Evolutionary conservation across 495 filamentous ascomycete genomes (phyloP).

Genomic region (Neurospora intermedia): DNA sequence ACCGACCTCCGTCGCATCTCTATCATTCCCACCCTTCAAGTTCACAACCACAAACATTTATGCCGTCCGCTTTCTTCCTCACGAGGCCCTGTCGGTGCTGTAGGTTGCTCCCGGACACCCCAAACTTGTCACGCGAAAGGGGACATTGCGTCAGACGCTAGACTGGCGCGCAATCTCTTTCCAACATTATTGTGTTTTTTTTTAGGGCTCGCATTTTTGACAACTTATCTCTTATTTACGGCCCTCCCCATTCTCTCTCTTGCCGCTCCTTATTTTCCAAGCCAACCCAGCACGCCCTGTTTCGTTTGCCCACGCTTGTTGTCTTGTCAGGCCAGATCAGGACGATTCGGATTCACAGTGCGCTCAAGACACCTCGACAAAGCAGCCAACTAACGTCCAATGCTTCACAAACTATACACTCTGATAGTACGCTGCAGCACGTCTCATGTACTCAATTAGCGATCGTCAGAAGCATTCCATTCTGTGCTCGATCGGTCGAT

Average conservation of each 20-base stretch:
- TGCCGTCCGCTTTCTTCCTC: neutral
- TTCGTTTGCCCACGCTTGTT: neutral
- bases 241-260: neutral
- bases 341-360: neutral
- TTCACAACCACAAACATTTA: neutral
- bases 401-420: neutral
- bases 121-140: neutral
- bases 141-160: conserved; percentile 16
- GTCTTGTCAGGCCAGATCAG: neutral
- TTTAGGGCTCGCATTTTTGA: neutral
- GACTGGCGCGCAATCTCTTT: conserved; percentile 6
- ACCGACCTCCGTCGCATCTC: conserved; percentile 3
- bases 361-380: neutral
- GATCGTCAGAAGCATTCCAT: neutral
- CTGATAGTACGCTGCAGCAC: neutral
- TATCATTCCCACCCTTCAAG: neutral
- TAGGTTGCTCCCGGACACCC: neutral
- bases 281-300: neutral
- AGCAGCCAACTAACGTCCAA: neutral
- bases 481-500: neutral
- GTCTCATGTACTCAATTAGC: neutral
- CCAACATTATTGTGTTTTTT: neutral
- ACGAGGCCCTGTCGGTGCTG: neutral
- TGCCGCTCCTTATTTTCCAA: neutral
- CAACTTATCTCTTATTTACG: neutral